Evolutionary conservation across 2,329 filamentous ascomycete genomes (phyloP).

Genomic region (Trichoderma cornu-damae): DNA sequence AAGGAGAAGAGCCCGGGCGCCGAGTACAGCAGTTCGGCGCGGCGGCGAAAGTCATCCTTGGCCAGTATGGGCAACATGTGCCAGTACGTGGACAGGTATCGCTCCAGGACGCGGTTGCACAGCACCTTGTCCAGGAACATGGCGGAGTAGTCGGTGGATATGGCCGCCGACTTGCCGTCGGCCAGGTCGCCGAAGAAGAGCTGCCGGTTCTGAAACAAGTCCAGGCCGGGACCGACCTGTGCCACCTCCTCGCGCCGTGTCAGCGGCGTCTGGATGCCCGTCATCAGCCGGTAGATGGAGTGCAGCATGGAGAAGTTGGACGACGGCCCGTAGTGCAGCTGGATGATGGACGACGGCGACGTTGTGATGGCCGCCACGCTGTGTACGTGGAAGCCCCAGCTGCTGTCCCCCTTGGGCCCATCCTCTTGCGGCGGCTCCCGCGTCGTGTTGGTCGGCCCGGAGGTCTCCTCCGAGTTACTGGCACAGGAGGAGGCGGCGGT

Average conservation of each 20-base stretch:
- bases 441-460: not conserved
- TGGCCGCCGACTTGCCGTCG: not conserved
- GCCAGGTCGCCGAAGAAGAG: conserved; percentile 14
- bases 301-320: conserved; percentile 15
- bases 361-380: conserved; percentile 7
- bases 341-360: conserved; percentile 12
- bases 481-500: not conserved
- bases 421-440: not conserved
- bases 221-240: conserved; percentile 6
- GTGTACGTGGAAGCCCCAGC: conserved; percentile 13
- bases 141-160: conserved; percentile 6
- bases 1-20: conserved; percentile 10
- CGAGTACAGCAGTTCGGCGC: not conserved
- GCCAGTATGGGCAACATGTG: conserved; percentile 9
- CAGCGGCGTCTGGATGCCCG: conserved; percentile 5
- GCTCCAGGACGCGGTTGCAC: conserved; percentile 4
- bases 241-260: conserved; percentile 10
- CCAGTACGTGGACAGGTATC: conserved; percentile 5
- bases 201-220: conserved; percentile 11
- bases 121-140: conserved; percentile 5
- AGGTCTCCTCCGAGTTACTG: conserved; percentile 6
- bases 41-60: conserved; percentile 10
- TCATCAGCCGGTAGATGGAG: conserved; percentile 15
- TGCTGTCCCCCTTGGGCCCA: conserved; percentile 9
- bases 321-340: conserved; percentile 7